Conservation (phyloP, 1,139 yeast genomes). For the Geotrichum citri-aurantii region DNA sequence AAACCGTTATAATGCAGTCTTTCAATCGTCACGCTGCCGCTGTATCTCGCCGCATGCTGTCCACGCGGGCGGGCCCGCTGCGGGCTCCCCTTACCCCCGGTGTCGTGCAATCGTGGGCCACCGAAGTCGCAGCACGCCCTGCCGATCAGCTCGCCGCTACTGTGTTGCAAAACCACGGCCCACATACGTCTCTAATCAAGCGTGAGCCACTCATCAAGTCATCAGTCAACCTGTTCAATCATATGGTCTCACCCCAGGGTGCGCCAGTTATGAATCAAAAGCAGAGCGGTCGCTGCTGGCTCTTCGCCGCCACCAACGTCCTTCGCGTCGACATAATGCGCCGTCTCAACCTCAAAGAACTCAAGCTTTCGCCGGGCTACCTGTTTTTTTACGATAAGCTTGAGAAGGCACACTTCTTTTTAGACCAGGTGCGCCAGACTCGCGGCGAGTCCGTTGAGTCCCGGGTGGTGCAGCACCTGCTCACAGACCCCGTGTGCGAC, state of each 20-base stretch:
- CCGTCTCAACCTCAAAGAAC: conserved; percentile 56
- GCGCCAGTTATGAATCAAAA: conserved; percentile 69
- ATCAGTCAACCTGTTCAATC: conserved; percentile 47
- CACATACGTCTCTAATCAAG: conserved; percentile 37
- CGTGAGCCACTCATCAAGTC: conserved; percentile 41
- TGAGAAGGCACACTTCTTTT: conserved; percentile 68
- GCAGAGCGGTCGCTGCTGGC: conserved; percentile 80
- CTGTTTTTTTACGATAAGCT: conserved; percentile 69
- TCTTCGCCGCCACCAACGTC: conserved; percentile 73
- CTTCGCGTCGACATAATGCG: conserved; percentile 57
- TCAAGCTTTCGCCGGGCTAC: conserved; percentile 70
- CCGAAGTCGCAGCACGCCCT: conserved; percentile 20
- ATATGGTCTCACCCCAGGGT: conserved; percentile 57
- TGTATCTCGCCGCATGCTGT: neutral
- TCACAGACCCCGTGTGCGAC: conserved; percentile 61
- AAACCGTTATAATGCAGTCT: neutral
- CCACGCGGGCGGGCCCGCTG: neutral
- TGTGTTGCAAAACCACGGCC: conserved; percentile 32
- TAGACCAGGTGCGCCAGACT: conserved; percentile 66
- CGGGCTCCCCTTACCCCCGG: neutral
- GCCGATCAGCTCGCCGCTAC: conserved; percentile 30
- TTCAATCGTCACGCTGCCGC: neutral
- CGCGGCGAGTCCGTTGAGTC: conserved; percentile 56
- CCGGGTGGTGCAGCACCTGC: conserved; percentile 56
- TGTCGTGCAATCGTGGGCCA: neutral